Base-by-base conservation (phyloP, 495 filamentous ascomycete species). In the Corynascus novoguineensis region DNA sequence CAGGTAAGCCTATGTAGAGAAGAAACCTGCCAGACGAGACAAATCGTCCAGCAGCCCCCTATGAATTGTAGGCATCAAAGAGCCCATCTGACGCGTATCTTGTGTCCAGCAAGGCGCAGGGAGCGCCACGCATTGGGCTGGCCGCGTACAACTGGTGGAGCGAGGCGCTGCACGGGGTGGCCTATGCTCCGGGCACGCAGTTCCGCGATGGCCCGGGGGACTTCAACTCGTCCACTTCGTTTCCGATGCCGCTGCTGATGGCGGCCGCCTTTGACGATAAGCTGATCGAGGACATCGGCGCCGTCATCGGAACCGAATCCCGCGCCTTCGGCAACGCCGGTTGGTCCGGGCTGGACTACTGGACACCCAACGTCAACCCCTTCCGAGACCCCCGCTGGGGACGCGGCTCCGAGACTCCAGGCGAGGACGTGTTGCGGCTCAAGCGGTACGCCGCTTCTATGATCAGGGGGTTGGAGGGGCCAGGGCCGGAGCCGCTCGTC, bases 331-430 rank as follows among this genome's bases (percentile, higher is more conserved):
- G 73, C 65, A 89, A 89, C 57, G 76, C 57, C 15, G 80, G 79
- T 17, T 68, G 74, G 19, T 76, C 75, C 37, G 81, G 82, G 0
- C 65, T 88, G 5, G 81, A 88, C 62, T 81, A 73, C 51, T 89
- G 83, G 71, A 80, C 85, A 0, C 85, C 85, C 1, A 85, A 88
- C 60, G 85, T 88, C 68, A 89, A 89, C 64, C 75, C 80, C 1
- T 88, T 84, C 72, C 67, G 66, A 32, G 74, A 78, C 40, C 77
- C 78, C 4, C 64, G 72, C 50, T 75, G 76, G 72, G 76, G 76
- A 1, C 59, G 75, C 4, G 68, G 65, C 10, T 50, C 53, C 19
- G 67, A 64, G 49, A 68, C 65, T 4, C 65, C 65, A 5, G 73
- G 71, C 25, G 74, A 77, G 57, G 75, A 76, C 55, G 54, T 71